Evolutionary conservation across 805 yeast genomes (phyloP), one percentile per base, ranked within the genome.

Genomic region (Hanseniaspora jakobsenii): DNA sequence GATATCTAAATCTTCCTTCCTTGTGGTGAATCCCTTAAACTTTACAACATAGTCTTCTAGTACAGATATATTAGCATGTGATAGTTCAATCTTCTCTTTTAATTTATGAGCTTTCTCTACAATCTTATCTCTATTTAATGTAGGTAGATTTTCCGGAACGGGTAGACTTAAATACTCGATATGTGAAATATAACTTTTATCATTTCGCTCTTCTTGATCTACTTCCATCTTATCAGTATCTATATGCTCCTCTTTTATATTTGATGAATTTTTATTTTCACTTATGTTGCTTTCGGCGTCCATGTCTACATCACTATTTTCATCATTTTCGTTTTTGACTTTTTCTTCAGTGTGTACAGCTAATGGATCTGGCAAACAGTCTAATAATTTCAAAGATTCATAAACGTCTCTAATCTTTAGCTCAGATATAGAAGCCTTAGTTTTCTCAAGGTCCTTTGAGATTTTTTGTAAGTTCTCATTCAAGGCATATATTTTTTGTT

Each of bases 31-130:
- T 52, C 86, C 95, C 1, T 58, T 57, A 38, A 71, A 70, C 48
- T 93, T 73, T 31, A 64, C 59, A 0, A 81, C 81, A 58, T 86
- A 91, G 50, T 86, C 94, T 47, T 73, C 74, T 37, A 89, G 65
- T 2, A 83, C 73, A 46, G 81, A 87, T 47, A 80, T 67, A 56
- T 89, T 89, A 3, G 78, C 78, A 47, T 69, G 70, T 6, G 77
- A 72, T 13, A 67, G 67, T 4, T 70, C 71, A 53, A 82, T 64
- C 49, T 70, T 71, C 2, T 64, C 66, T 51, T 81, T 78, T n/a
- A n/a, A n/a, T n/a, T n/a, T n/a, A n/a, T n/a, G n/a, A n/a, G n/a
- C n/a, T n/a, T n/a, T n/a, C n/a, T n/a, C n/a, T n/a, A n/a, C n/a
- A n/a, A n/a, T n/a, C n/a, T n/a, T n/a, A n/a, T n/a, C n/a, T n/a